These are phyloP conservation scores for Morella rubra DNA, from an alignment of 306 rosid genomes.

Conservation along the genomic window DNA sequence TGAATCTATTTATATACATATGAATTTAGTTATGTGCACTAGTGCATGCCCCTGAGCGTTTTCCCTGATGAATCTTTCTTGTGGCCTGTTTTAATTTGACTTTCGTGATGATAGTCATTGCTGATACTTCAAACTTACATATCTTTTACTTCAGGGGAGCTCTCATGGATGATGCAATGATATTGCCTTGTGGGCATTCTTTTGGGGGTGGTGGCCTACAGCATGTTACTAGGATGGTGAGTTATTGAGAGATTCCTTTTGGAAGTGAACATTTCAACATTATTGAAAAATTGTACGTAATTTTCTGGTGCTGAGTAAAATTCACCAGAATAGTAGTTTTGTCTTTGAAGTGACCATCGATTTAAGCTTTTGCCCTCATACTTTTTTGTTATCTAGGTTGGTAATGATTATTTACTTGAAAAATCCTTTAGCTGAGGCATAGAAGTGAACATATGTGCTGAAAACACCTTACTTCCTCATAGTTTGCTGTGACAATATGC, in stretches of 20 bases:
- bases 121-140: constrained; percentile 14
- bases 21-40: not conserved
- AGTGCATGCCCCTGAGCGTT: not conserved
- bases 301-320: constrained; percentile 35
- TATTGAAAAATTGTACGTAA: constrained; percentile 35
- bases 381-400: constrained; percentile 4
- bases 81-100: not conserved
- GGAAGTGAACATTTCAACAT: constrained; percentile 31
- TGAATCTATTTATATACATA: not conserved
- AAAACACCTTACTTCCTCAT: constrained; percentile 1
- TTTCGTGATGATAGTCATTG: not conserved
- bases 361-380: not conserved
- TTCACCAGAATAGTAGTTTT: constrained; percentile 27
- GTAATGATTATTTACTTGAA: constrained; percentile 16
- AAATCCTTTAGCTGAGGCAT: constrained; percentile 4
- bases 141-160: constrained; percentile 63
- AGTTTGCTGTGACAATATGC: not conserved
- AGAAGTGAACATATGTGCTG: not conserved
- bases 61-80: not conserved
- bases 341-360: not conserved
- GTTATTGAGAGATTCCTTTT: constrained; percentile 48
- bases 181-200: constrained; percentile 99
- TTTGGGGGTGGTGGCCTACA: constrained; percentile 87
- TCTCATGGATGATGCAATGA: constrained; percentile 98
- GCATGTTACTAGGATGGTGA: constrained; percentile 85